Conservation (phyloP, 371 early-diverging fungal species). For the Apophysomyces trapeziformis region DNA sequence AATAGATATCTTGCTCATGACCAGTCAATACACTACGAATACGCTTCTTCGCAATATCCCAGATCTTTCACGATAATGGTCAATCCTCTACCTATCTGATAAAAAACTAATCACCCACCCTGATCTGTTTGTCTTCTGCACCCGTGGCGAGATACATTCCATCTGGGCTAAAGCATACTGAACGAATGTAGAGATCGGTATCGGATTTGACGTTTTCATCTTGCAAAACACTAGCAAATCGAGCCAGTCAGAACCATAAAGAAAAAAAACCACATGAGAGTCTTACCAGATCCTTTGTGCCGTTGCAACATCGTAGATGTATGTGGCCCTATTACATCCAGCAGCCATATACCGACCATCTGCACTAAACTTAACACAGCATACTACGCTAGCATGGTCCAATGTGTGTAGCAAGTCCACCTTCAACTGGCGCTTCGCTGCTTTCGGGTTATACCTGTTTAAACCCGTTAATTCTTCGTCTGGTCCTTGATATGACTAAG, state of each 20-base stretch:
- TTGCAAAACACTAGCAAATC: slow-evolving; percentile 63
- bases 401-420: slow-evolving; percentile 84
- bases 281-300: slow-evolving; percentile 66
- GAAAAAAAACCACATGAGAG: neutral
- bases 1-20: slow-evolving; percentile 97
- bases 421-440: slow-evolving; percentile 62
- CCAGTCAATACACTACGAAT: slow-evolving; percentile 79
- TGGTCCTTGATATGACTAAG: neutral
- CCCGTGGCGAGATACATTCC: slow-evolving; percentile 93
- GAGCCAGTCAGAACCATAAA: neutral
- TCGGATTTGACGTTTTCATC: slow-evolving; percentile 79
- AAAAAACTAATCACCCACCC: slow-evolving; percentile 52
- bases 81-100: neutral
- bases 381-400: slow-evolving; percentile 88
- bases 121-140: slow-evolving; percentile 95
- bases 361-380: slow-evolving; percentile 92
- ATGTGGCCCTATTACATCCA: slow-evolving; percentile 89
- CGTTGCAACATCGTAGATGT: slow-evolving; percentile 82
- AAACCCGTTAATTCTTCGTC: neutral
- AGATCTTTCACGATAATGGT: slow-evolving; percentile 54
- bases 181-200: slow-evolving; percentile 91
- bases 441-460: slow-evolving; percentile 69
- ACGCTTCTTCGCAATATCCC: slow-evolving; percentile 76
- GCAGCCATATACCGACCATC: slow-evolving; percentile 92
- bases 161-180: slow-evolving; percentile 97